A percentile compares a stretch with the other conserved stretches of the same genome.
phyloP scores from a whole-genome alignment of 306 rosid species.

The Delonix regia region DNA sequence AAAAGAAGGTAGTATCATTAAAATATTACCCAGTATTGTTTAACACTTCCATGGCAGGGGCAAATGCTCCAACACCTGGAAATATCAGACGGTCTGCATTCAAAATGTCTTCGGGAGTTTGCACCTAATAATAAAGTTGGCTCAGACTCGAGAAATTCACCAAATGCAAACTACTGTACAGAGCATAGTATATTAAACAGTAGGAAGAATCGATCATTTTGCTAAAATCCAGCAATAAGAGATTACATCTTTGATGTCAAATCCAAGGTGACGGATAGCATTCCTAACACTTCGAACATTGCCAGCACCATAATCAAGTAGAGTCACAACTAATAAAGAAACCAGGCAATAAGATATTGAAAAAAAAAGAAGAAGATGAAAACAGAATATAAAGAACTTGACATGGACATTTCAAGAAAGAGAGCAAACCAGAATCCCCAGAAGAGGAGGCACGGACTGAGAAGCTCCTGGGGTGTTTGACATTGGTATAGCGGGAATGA shows the following conservation, averaged over 20 bases:
- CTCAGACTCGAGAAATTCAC: not conserved
- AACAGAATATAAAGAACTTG: not conserved
- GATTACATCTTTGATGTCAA: slow-evolving; percentile 81
- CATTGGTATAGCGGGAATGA: slow-evolving; percentile 25
- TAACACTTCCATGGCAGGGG: slow-evolving; percentile 89
- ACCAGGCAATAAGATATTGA: not conserved
- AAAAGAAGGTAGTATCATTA: not conserved
- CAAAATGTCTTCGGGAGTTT: slow-evolving; percentile 79
- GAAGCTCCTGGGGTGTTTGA: slow-evolving; percentile 46
- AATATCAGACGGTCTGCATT: slow-evolving; percentile 76
- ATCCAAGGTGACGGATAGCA: slow-evolving; percentile 83
- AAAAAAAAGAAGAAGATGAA: not conserved
- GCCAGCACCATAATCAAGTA: slow-evolving; percentile 96
- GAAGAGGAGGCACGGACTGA: slow-evolving; percentile 75
- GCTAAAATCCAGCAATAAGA: not conserved
- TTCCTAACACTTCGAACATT: slow-evolving; percentile 91
- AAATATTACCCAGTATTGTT: slow-evolving; percentile 67
- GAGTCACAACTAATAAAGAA: slow-evolving; percentile 66
- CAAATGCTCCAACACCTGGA: slow-evolving; percentile 98
- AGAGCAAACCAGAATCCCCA: slow-evolving; percentile 59
- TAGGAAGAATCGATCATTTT: not conserved
- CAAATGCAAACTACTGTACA: not conserved
- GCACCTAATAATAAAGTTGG: slow-evolving; percentile 56
- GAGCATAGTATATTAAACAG: not conserved
- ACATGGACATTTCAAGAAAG: slow-evolving; percentile 26